These are phyloP conservation scores for Elongisporangium prolatum DNA, from an alignment of 352 stramenopile species.

Conservation along the genomic window DNA sequence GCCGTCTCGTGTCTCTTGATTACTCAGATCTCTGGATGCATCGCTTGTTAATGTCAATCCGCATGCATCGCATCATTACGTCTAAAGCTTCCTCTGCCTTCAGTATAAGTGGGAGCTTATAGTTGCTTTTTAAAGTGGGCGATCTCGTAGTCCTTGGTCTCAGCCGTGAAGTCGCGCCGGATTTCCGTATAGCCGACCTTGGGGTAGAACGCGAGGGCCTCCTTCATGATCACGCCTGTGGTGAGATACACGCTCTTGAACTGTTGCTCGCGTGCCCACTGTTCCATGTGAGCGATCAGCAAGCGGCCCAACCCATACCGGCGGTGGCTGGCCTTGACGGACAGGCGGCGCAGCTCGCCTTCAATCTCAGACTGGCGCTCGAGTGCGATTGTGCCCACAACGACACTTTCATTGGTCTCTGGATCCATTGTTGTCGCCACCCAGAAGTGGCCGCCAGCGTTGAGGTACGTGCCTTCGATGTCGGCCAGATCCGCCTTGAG, in stretches of 20 bases:
- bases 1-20: no score
- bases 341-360: constrained; percentile 33
- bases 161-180: not conserved
- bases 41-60: no score
- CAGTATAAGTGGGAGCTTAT: no score
- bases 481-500: constrained; percentile 25
- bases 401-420: not conserved
- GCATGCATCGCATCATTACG: no score
- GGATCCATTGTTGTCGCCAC: constrained; percentile 13
- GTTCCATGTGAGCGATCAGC: constrained; percentile 22
- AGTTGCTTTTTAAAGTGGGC: constrained; percentile 26
- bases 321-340: constrained; percentile 21
- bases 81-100: no score
- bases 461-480: constrained; percentile 19
- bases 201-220: constrained; percentile 24
- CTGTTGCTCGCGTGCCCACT: constrained; percentile 15
- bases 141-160: constrained; percentile 10
- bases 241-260: constrained; percentile 23
- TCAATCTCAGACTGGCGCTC: constrained; percentile 17
- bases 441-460: constrained; percentile 27
- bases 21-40: no score
- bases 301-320: constrained; percentile 21
- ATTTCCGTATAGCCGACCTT: constrained; percentile 20
- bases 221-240: constrained; percentile 20
- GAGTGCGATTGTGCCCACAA: constrained; percentile 29